Evolutionary conservation across 345 rosid genomes (phyloP).

Genomic region (Populus pruinosa): DNA sequence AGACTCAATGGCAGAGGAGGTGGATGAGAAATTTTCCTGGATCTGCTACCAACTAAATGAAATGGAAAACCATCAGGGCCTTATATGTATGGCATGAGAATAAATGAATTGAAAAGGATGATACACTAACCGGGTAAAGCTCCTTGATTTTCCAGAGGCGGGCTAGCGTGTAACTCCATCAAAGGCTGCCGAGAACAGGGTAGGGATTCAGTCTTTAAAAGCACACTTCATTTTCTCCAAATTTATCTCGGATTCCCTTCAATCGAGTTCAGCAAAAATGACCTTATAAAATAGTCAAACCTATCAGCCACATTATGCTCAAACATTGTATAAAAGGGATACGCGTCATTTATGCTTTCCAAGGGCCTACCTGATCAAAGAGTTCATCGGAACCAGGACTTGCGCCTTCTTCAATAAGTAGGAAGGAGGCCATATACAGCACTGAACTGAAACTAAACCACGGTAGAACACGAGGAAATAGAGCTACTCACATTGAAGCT

Average conservation of each 20-base stretch:
- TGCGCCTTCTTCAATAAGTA: constrained; percentile 12
- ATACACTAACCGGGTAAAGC: constrained; percentile 16
- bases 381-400: constrained; percentile 33
- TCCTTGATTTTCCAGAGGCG: constrained; percentile 7
- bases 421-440: constrained; percentile 28
- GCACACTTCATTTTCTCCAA: constrained; percentile 32
- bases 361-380: constrained; percentile 22
- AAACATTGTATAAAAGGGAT: neutral
- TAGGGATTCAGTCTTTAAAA: neutral
- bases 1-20: neutral
- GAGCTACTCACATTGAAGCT: constrained; percentile 14
- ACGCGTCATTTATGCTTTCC: neutral
- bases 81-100: neutral
- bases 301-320: constrained; percentile 4
- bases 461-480: constrained; percentile 35
- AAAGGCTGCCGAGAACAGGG: constrained; percentile 17
- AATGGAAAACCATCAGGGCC: constrained; percentile 1
- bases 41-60: constrained; percentile 13
- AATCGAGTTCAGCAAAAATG: constrained; percentile 26
- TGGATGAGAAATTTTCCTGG: constrained; percentile 12
- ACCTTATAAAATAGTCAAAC: constrained; percentile 17
- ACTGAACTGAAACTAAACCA: constrained; percentile 33
- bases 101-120: neutral
- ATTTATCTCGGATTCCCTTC: constrained; percentile 19
- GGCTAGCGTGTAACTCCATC: neutral